These are phyloP conservation scores for Candida sonorensis DNA, from an alignment of 805 yeast species.

Conservation along the genomic window DNA sequence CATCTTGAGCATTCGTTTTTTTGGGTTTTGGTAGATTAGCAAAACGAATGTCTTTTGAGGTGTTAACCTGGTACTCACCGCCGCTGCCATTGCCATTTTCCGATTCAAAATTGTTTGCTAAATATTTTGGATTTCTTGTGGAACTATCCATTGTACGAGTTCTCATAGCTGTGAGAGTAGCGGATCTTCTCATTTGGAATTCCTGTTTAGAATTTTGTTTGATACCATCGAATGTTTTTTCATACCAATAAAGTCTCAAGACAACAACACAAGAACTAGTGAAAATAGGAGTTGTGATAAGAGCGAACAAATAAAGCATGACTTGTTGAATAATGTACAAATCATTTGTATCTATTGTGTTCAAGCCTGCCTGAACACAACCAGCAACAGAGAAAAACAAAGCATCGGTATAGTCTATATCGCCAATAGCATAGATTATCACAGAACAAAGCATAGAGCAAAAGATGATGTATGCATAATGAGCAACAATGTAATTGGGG, in stretches of 20 bases:
- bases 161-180: slow-evolving; percentile 52
- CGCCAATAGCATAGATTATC: slow-evolving; percentile 67
- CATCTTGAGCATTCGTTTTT: slow-evolving; percentile 29
- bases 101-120: slow-evolving; percentile 3
- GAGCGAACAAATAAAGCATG: slow-evolving; percentile 52
- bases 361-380: slow-evolving; percentile 87
- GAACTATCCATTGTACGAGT: slow-evolving; percentile 23
- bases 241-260: slow-evolving; percentile 83
- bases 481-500: slow-evolving; percentile 58
- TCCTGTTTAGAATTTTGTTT: slow-evolving; percentile 70
- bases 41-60: slow-evolving; percentile 41
- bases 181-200: slow-evolving; percentile 75
- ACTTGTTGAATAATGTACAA: slow-evolving; percentile 76
- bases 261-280: slow-evolving; percentile 76
- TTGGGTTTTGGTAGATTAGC: slow-evolving; percentile 54
- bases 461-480: slow-evolving; percentile 61
- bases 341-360: slow-evolving; percentile 64
- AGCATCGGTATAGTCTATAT: slow-evolving; percentile 67
- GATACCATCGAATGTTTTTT: slow-evolving; percentile 77
- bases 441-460: slow-evolving; percentile 64
- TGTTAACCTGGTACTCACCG: background rate
- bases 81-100: slow-evolving; percentile 6
- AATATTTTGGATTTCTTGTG: background rate
- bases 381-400: slow-evolving; percentile 73
- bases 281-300: slow-evolving; percentile 78